Evolutionary conservation across 306 rosid species (phyloP).

Genomic region (Cucumis melo): DNA sequence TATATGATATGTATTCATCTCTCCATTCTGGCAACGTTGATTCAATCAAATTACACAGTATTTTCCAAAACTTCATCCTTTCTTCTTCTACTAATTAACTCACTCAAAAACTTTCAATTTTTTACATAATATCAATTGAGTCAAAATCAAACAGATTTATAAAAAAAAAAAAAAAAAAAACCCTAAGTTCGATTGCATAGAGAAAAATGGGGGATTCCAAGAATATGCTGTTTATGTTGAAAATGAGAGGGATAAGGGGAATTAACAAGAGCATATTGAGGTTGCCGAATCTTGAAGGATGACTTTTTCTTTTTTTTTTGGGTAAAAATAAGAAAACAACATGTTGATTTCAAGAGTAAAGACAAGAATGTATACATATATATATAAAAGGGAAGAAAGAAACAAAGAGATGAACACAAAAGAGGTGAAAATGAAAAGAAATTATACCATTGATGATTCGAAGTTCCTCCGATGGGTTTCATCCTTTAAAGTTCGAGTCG

Average conservation of each 20-base stretch:
- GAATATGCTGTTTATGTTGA: constrained; percentile 1
- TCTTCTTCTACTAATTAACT: background rate
- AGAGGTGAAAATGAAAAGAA: background rate
- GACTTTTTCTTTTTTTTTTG: background rate
- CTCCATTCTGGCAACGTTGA: constrained; percentile 76
- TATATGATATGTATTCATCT: constrained; percentile 69
- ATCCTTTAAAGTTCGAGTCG: background rate
- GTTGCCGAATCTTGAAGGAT: background rate
- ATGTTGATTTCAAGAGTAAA: no score
- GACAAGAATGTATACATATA: no score
- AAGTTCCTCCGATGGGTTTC: background rate
- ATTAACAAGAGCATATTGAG: background rate
- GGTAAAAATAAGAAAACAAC: background rate
- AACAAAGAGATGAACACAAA: background rate
- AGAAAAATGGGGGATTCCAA: background rate
- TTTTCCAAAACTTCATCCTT: constrained; percentile 75
- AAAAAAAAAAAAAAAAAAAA: background rate
- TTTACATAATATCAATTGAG: background rate
- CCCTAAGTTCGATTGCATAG: background rate
- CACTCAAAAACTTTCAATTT: background rate
- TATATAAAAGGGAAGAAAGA: background rate
- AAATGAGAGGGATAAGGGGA: background rate
- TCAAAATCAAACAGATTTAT: background rate
- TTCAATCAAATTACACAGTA: constrained; percentile 51
- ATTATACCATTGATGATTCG: background rate